Conservation (phyloP, 306 rosid species). For the Quercus variabilis region DNA sequence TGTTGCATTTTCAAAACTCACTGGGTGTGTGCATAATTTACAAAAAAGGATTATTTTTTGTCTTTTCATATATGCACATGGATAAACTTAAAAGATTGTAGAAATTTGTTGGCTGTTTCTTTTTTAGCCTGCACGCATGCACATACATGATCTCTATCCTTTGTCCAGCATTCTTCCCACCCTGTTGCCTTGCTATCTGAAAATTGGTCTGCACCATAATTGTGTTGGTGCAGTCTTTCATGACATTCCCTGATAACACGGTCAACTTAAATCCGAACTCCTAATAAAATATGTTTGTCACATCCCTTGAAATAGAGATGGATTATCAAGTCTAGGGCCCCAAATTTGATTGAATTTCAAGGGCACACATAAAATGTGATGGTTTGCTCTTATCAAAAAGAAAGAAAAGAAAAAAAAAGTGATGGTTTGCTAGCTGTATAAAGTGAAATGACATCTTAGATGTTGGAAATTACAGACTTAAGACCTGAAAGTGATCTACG, state of each 20-base stretch:
- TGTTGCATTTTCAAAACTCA: too few relatives aligned
- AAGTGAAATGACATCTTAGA: not conserved
- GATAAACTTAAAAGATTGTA: not conserved
- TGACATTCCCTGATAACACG: not conserved
- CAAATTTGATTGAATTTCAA: not conserved
- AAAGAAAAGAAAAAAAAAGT: too few relatives aligned
- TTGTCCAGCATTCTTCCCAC: not conserved
- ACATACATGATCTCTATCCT: not conserved
- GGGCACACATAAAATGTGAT: not conserved
- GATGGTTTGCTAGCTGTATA: not conserved
- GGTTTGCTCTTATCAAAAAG: not conserved
- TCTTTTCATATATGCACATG: not conserved
- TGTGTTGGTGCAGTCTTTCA: not conserved
- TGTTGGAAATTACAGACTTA: not conserved
- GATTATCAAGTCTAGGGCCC: not conserved
- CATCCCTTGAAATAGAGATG: not conserved
- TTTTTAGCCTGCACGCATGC: not conserved
- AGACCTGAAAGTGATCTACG: slow-evolving; percentile 2
- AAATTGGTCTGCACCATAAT: not conserved
- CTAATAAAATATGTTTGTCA: not conserved
- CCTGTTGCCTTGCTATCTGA: not conserved
- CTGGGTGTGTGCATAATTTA: too few relatives aligned
- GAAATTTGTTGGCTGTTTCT: not conserved
- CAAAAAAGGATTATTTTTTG: not conserved
- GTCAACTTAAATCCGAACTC: not conserved